Base-by-base conservation (phyloP, 2,329 filamentous ascomycete genomes). In the Fusarium setosum region DNA sequence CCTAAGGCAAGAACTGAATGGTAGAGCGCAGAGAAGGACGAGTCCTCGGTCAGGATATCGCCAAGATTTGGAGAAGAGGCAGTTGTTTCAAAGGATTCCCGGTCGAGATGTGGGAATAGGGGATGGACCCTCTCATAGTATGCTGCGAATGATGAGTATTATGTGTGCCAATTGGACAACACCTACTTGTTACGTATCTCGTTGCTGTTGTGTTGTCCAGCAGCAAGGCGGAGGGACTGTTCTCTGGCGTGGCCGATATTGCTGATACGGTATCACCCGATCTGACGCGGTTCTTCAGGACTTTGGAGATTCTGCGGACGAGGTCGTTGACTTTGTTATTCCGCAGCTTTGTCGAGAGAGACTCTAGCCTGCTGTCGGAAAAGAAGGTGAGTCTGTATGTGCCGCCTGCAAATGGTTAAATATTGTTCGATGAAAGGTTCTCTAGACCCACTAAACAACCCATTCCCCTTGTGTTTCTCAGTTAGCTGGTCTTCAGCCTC, bases 81-180 rank as follows among this genome's bases (percentile, higher is more conserved):
- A 3, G 52, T 61, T 7, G 60, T 10, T 17, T 71, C 60, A 32
- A 71, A 69, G 0, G 52, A 44, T 0, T 38, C 21, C 4, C 63
- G 49, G 10, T 66, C 61, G 1, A 71, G 12, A 20, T 67, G 59
- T 4, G 68, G 68, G 5, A 65, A 71, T 1, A 71, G 18, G 9
- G 65, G 68, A 20, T 71, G 68, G 6, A 71, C 63, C n/a, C 40
- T 45, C 10, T 71, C 59, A 2, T 68, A 71, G n/a, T 71, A 71
- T 15, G 31, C 68, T 71, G 11, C 13, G 3, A 32, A 2, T 0
- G 32, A 32, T 29, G 32, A 26, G n/a, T n/a, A n/a, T n/a, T n/a
- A 48, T 21, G n/a, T 32, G 44, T 20, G 29, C 44, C 11, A 21
- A 3, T n/a, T 21, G 23, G 15, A 32, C 3, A 2, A 29, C 3